phyloP scores from a whole-genome alignment of 169 alveolate species.

The Plasmodium reichenowi region DNA sequence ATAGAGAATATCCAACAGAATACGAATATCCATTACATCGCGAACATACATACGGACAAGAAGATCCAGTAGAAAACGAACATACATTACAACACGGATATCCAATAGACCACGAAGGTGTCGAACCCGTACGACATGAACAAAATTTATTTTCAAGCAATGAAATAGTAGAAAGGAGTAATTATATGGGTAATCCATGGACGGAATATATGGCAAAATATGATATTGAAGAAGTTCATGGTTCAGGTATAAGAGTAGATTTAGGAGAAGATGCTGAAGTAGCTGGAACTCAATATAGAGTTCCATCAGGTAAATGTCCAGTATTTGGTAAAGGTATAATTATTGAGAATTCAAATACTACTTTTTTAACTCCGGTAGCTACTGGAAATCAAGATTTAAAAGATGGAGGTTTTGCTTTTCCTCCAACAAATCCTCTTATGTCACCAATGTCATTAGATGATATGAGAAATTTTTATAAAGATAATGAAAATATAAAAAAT shows the following conservation, averaged over 20 bases:
- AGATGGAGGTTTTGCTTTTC: constrained; percentile 80
- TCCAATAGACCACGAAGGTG: neutral
- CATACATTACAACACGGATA: neutral
- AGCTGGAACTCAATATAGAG: constrained; percentile 66
- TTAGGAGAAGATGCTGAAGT: constrained; percentile 84
- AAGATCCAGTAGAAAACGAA: too few species aligned
- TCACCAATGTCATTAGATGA: constrained; percentile 81
- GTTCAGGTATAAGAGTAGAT: constrained; percentile 85
- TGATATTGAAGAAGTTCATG: constrained; percentile 81
- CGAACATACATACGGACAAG: too few species aligned
- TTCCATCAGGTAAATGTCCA: constrained; percentile 87
- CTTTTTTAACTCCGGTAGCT: constrained; percentile 80
- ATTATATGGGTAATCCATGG: constrained; percentile 77
- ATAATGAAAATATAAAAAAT: constrained; percentile 5
- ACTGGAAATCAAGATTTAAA: constrained; percentile 45
- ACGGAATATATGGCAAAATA: constrained; percentile 81
- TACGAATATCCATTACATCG: neutral
- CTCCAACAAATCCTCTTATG: constrained; percentile 52
- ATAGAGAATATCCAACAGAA: neutral
- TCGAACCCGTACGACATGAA: too few species aligned
- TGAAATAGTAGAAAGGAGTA: constrained; percentile 29
- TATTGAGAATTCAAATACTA: constrained; percentile 76
- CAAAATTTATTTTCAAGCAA: neutral
- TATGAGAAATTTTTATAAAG: constrained; percentile 62
- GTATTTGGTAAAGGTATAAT: constrained; percentile 84